phyloP scores from a whole-genome alignment of 345 rosid genomes.

The Salix arbutifolia region DNA sequence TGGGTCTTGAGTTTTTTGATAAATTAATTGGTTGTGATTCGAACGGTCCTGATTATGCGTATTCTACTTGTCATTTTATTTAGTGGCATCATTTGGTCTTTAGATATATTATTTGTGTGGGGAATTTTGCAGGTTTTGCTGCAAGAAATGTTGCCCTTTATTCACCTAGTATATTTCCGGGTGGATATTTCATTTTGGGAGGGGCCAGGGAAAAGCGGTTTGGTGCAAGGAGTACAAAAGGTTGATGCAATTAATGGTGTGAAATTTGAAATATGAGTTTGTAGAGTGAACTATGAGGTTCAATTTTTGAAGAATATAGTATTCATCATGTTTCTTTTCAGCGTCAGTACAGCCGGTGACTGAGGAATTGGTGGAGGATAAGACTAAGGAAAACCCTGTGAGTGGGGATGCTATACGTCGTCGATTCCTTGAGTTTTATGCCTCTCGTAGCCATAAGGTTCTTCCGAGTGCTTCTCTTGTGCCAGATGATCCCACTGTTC shows the following conservation, averaged over 20 bases:
- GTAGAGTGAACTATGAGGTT: slow-evolving; percentile 9
- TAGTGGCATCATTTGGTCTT: neutral
- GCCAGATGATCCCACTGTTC: slow-evolving; percentile 92
- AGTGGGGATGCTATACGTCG: slow-evolving; percentile 83
- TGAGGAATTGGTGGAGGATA: slow-evolving; percentile 45
- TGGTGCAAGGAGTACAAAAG: slow-evolving; percentile 47
- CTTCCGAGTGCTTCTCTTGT: slow-evolving; percentile 92
- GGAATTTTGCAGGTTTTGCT: slow-evolving; percentile 42
- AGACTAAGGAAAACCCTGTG: slow-evolving; percentile 33
- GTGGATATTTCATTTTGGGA: slow-evolving; percentile 10
- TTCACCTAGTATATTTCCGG: slow-evolving; percentile 32
- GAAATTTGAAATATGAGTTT: neutral
- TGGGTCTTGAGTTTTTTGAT: too few species aligned
- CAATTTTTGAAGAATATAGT: slow-evolving; percentile 14
- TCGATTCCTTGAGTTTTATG: slow-evolving; percentile 77
- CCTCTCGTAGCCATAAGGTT: slow-evolving; percentile 83
- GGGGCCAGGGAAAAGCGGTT: slow-evolving; percentile 23
- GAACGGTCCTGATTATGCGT: too few species aligned
- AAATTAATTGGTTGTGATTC: too few species aligned
- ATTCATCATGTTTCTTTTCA: slow-evolving; percentile 40
- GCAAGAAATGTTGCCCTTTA: slow-evolving; percentile 28
- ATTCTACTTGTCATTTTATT: too few species aligned
- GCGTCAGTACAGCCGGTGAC: slow-evolving; percentile 61
- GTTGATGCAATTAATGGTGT: slow-evolving; percentile 31
- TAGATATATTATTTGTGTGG: neutral